Base-by-base conservation (phyloP, 768 basidiomycete species). In the Boletellus sp. region DNA sequence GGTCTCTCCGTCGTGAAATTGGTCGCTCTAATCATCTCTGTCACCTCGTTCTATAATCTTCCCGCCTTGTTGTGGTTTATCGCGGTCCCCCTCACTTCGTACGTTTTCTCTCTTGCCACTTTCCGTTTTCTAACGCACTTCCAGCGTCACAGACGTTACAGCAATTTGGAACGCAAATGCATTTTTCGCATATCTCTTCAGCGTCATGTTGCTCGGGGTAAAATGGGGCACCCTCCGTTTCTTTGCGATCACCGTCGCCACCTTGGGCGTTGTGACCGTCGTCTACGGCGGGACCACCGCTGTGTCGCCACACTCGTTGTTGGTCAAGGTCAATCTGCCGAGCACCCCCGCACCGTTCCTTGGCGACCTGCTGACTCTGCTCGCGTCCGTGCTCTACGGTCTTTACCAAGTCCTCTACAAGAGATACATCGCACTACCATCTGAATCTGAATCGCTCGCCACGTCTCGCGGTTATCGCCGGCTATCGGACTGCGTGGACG, bases 161-260 rank as follows among this genome's bases (percentile, higher is more conserved):
- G 82, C 83, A 17, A 80, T 93, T 23, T 92, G 89, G 83, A 94
- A 95, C 63, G 84, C 87, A 8, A 90, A 88, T 59, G 86, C 90
- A 1, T 94, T 97, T 72, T 94, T 92, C 67, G 88, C 90, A 6
- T 98, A 97, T 63, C 64, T 92, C 23, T 80, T 97, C 64, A 80
- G 85, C n/a, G 81, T 94, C 52, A 80, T 80, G 57, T 58, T 92
- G 3, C 83, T 85, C 52, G 71, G 77, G 19, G 70, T 81, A 22
- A 72, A 74, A 56, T 85, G 85, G 86, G 79, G 87, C 53, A 55
- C 76, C 15, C 72, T 79, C 39, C 84, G 79, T 37, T 69, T 93
- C 28, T 62, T 79, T 22, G 85, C 91, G 13, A 93, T 98, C 16
- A 61, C 78, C 13, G 69, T 95, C 22, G 94, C 95, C 1, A 92